Conservation (phyloP, 1,139 yeast species). For the Suhomyces chickasaworum region DNA sequence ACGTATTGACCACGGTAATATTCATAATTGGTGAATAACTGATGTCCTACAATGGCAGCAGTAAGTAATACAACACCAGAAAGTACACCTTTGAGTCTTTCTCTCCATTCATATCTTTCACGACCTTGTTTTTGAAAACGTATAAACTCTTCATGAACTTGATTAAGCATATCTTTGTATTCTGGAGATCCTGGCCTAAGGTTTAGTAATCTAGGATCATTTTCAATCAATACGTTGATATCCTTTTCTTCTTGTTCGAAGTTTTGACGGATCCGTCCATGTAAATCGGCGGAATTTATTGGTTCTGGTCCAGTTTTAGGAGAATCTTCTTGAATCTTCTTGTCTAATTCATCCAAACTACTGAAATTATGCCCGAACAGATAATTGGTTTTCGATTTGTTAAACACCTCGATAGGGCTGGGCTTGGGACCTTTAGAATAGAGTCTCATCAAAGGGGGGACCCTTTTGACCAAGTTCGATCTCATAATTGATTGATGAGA, state of each 20-base stretch:
- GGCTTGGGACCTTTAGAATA: constrained; percentile 9
- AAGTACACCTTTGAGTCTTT: constrained; percentile 39
- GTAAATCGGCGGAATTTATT: constrained; percentile 15
- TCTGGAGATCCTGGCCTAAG: constrained; percentile 41
- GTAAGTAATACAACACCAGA: constrained; percentile 36
- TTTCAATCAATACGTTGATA: constrained; percentile 29
- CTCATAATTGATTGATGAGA: neutral
- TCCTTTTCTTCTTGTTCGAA: constrained; percentile 22
- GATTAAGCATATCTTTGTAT: constrained; percentile 36
- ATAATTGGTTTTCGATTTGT: constrained; percentile 39
- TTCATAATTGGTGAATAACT: constrained; percentile 44
- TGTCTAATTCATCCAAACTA: constrained; percentile 26
- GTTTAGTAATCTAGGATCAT: constrained; percentile 37
- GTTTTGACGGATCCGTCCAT: constrained; percentile 12
- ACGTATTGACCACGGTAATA: constrained; percentile 32
- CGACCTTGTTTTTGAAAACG: constrained; percentile 25
- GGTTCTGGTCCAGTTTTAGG: constrained; percentile 11
- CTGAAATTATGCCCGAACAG: constrained; percentile 31
- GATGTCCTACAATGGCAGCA: constrained; percentile 40
- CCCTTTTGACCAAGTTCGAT: constrained; percentile 1
- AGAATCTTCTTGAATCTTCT: constrained; percentile 13
- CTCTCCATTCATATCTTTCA: constrained; percentile 31
- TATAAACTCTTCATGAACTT: constrained; percentile 33
- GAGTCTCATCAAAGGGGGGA: constrained; percentile 6
- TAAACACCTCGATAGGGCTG: constrained; percentile 40